A percentile compares a stretch with the other conserved stretches of the same genome.
Evolutionary conservation across 2,329 filamentous ascomycete genomes (phyloP).

Genomic region (Immersiporthe knoxdaviesiana): DNA sequence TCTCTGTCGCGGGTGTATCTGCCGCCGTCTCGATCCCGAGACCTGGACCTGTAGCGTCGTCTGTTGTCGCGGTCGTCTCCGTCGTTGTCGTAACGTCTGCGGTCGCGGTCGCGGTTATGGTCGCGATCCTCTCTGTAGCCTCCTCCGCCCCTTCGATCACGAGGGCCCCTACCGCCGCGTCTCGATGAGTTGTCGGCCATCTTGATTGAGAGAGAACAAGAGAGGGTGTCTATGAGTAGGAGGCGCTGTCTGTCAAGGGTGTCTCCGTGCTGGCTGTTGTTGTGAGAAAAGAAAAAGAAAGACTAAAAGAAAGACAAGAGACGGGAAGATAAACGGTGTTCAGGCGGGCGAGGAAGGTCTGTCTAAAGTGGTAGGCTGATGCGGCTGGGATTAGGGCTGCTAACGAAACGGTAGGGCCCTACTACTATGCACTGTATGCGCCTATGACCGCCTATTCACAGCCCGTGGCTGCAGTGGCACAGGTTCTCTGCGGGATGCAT

Average conservation of each 20-base stretch:
- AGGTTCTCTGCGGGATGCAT: neutral
- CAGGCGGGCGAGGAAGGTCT: neutral
- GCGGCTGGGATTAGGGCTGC: constrained; percentile 26
- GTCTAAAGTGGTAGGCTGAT: constrained; percentile 2
- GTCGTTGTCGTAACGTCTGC: constrained; percentile 35
- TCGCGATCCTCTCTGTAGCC: constrained; percentile 41
- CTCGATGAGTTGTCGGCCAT: constrained; percentile 23
- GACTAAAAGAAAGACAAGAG: no score
- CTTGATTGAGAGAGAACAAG: neutral
- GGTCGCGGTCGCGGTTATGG: constrained; percentile 39
- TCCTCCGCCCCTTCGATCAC: constrained; percentile 38
- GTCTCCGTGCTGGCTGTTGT: neutral
- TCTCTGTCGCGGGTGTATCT: constrained; percentile 36
- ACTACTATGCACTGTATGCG: no score
- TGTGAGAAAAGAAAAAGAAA: neutral
- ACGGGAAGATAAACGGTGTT: neutral
- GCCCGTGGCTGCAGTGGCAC: no score
- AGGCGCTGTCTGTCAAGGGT: neutral
- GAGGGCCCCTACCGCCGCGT: constrained; percentile 22
- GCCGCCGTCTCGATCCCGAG: constrained; percentile 38
- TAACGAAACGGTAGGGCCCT: neutral
- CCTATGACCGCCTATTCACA: no score
- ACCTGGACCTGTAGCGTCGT: constrained; percentile 30
- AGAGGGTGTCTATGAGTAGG: neutral
- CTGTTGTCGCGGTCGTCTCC: constrained; percentile 40